phyloP scores from a whole-genome alignment of 2,329 filamentous ascomycete genomes.

The Penicillium janthinellum region DNA sequence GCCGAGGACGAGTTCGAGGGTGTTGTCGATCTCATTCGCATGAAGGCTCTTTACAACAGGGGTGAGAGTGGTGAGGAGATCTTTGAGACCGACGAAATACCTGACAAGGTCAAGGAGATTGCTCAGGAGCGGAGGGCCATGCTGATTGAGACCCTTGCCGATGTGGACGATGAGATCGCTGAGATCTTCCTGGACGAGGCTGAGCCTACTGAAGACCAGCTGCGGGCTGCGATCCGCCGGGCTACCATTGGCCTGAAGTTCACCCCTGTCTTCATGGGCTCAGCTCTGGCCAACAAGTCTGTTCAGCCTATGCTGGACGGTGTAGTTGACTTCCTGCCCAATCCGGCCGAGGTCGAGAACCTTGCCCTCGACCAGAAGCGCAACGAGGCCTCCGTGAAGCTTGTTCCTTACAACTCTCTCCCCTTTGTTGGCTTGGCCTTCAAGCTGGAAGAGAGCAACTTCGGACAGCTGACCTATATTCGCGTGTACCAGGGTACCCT shows the following conservation, averaged over 20 bases:
- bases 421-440: slow-evolving; percentile 96
- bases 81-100: slow-evolving; percentile 75
- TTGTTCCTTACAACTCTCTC: slow-evolving; percentile 89
- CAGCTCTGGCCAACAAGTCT: slow-evolving; percentile 89
- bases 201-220: slow-evolving; percentile 75
- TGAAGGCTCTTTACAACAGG: slow-evolving; percentile 92
- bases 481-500: slow-evolving; percentile 95
- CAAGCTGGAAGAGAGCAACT: slow-evolving; percentile 98
- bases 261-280: slow-evolving; percentile 93
- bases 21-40: slow-evolving; percentile 87
- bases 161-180: slow-evolving; percentile 97
- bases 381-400: slow-evolving; percentile 76
- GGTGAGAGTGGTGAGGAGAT: slow-evolving; percentile 79
- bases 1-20: slow-evolving; percentile 88
- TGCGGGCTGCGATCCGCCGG: slow-evolving; percentile 88
- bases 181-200: slow-evolving; percentile 90
- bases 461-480: slow-evolving; percentile 96
- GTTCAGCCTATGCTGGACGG: slow-evolving; percentile 96
- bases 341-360: slow-evolving; percentile 87
- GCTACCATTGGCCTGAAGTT: slow-evolving; percentile 90
- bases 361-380: slow-evolving; percentile 81
- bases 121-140: slow-evolving; percentile 79
- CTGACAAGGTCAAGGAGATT: slow-evolving; percentile 73
- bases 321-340: slow-evolving; percentile 93
- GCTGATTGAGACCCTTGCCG: slow-evolving; percentile 91